Base-by-base conservation (phyloP, 768 basidiomycete species). In the Hericium erinaceus region DNA sequence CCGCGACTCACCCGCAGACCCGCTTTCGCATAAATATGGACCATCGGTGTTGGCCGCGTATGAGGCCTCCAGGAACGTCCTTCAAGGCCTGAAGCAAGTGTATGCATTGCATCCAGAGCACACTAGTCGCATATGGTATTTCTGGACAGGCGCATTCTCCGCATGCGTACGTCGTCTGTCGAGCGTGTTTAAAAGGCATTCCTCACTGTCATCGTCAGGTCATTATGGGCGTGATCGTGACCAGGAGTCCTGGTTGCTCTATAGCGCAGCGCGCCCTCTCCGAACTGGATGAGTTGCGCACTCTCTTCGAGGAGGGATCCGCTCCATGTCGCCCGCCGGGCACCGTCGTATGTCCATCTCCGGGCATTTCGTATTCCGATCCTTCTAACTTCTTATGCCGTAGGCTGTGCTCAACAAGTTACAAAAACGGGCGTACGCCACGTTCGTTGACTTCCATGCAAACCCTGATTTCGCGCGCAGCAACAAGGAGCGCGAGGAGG, bases 121-220 rank as follows among this genome's bases (percentile, higher is more conserved):
- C 3, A 65, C 71, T 7, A 64, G 71, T 24, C 62, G 67, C 40
- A 65, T 69, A 9, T 80, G 80, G 77, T 78, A 73, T 61, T 80
- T 80, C 65, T 81, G 80, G 80, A 75, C 78, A 0, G 69, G 70
- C 1, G 64, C 77, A 48, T 80, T 77, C 58, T 76, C 78, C 2
- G 70, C 80, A 16, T 78, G 78, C 56, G 80, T 81, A 62, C 52
- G 76, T 72, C 13, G 51, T 48, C 41, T 5, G 49, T 37, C 22
- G 38, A 20, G 4, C 24, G 13, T 16, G 49, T n/a, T 28, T 12
- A 33, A 33, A 8, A 33, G 9, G 33, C 6, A 8, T 33, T 33
- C 9, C 33, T 33, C 20, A 18, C 6, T 7, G 7, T 55, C 10
- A 51, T n/a, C 8, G 16, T 39, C 1, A 79, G 79, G 70, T 79